Evolutionary conservation across 768 basidiomycete genomes (phyloP), one percentile per base, ranked within the genome.

Genomic region (Termitomyces bulborhizus): DNA sequence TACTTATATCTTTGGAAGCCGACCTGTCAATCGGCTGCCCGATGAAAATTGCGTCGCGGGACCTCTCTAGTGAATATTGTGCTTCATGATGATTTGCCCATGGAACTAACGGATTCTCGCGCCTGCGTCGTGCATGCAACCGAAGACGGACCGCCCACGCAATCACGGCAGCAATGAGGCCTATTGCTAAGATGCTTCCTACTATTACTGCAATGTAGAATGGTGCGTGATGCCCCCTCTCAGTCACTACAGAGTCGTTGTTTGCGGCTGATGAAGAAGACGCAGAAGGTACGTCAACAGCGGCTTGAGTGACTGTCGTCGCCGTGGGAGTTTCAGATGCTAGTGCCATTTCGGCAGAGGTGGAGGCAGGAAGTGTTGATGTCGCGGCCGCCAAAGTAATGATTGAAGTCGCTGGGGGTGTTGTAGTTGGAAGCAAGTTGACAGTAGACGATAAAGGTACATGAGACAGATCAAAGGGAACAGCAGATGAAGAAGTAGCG

Each of bases 201-300:
- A 83, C 67, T n/a, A 72, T 69, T 50, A 84, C 72, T 26, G 71
- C 79, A 4, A 80, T 61, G 59, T 83, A 83, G 61, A 81, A 74
- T 37, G 77, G 73, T 1, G 77, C 63, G 43, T 66, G 59, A 54
- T 74, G 73, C 3, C 56, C 45, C 12, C 45, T 37, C 29, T 54
- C 45, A 1, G 31, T 46, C 45, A 46, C 36, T 21, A 18, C 27
- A 5, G 44, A 15, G 42, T 54, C 46, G 11, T 46, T 47, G 8
- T 50, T 41, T 36, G 48, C 37, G 3, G 46, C 31, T 31, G 57
- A 41, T 27, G 59, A 57, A 15, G 56, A 16, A 16, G 48, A 49
- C 13, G 60, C 18, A 42, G 63, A 44, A 16, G 52, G 31, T 31
- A 54, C n/a, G 21, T 45, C 32, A 26, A 37, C 45, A 31, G 41